phyloP scores from a whole-genome alignment of 306 rosid genomes.

The Quercus alba region DNA sequence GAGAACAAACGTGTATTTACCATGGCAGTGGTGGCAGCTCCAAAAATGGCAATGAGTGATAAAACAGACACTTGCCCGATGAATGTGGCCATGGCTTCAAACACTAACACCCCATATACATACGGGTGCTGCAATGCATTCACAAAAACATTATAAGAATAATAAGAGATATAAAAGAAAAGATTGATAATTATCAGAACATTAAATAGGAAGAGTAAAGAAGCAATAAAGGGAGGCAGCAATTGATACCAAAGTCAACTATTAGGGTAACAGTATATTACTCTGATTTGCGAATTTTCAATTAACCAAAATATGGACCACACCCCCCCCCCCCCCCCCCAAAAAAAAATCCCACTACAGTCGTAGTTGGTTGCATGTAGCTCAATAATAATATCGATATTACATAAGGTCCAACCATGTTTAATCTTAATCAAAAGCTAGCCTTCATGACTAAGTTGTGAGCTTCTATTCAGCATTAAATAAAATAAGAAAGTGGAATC shows the following conservation, averaged over 20 bases:
- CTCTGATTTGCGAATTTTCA: no score
- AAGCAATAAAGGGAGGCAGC: not conserved
- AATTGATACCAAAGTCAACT: not conserved
- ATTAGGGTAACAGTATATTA: no score
- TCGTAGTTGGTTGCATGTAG: no score
- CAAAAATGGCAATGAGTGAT: constrained; percentile 51
- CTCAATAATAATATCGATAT: no score
- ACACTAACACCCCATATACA: constrained; percentile 51
- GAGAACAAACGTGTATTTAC: constrained; percentile 8
- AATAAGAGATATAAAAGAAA: not conserved
- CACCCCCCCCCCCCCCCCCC: no score
- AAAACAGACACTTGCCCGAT: constrained; percentile 61
- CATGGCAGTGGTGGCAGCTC: constrained; percentile 66
- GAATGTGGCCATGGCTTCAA: constrained; percentile 57
- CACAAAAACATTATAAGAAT: not conserved
- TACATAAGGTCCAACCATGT: not conserved
- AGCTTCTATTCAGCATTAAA: not conserved
- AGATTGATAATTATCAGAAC: not conserved
- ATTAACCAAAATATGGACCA: not conserved
- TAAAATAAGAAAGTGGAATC: not conserved
- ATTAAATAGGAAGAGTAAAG: not conserved
- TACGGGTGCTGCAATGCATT: constrained; percentile 50
- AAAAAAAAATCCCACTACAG: no score
- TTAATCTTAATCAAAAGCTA: not conserved
- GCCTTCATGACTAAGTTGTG: not conserved